phyloP scores from a whole-genome alignment of 768 basidiomycete species.

The Boletales sp. region DNA sequence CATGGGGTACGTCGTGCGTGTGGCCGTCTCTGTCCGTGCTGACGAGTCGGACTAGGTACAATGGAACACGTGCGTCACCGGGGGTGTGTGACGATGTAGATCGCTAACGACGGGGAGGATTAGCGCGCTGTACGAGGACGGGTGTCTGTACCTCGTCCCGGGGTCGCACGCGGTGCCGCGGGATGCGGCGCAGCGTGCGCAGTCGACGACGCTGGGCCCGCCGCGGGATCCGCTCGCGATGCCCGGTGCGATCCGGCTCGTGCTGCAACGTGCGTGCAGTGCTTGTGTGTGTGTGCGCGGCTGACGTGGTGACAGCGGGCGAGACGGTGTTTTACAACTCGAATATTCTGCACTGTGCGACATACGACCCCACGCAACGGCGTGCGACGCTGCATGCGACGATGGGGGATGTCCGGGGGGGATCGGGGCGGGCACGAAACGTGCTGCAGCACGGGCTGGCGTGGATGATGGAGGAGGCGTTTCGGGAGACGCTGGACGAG shows the following conservation, averaged over 20 bases:
- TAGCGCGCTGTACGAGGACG: slow-evolving; percentile 58
- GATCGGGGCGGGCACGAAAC: slow-evolving; percentile 61
- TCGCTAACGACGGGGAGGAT: background rate
- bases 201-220: slow-evolving; percentile 48
- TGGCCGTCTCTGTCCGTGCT: background rate
- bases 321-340: slow-evolving; percentile 80
- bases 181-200: slow-evolving; percentile 53
- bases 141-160: slow-evolving; percentile 70
- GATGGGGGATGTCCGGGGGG: slow-evolving; percentile 61
- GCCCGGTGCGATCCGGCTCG: slow-evolving; percentile 61
- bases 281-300: background rate
- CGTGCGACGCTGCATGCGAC: slow-evolving; percentile 70
- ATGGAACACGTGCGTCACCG: slow-evolving; percentile 67
- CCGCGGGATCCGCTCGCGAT: slow-evolving; percentile 60
- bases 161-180: slow-evolving; percentile 58
- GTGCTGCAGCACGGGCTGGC: slow-evolving; percentile 69
- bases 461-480: slow-evolving; percentile 61
- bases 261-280: slow-evolving; percentile 41
- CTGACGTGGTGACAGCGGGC: slow-evolving; percentile 42
- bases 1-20: slow-evolving; percentile 47
- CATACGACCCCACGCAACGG: slow-evolving; percentile 46
- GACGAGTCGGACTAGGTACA: slow-evolving; percentile 47
- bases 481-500: slow-evolving; percentile 43
- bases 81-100: too few relatives aligned
- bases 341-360: slow-evolving; percentile 74